Evolutionary conservation across 2,329 filamentous ascomycete species (phyloP), one percentile per base, ranked within the genome.

Genomic region (Fusarium nygamai): DNA sequence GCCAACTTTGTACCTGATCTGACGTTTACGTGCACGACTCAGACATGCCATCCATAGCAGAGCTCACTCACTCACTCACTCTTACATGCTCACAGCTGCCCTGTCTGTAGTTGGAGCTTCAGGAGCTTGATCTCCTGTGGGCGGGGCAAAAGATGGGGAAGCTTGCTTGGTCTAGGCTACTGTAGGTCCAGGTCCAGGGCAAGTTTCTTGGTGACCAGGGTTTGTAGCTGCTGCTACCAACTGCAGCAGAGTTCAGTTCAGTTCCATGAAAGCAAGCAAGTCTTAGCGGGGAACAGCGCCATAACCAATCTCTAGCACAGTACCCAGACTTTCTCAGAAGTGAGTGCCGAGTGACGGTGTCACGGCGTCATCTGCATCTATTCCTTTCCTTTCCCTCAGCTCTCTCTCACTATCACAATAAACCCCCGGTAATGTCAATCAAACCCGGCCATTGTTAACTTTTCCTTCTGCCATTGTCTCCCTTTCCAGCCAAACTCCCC

Each of bases 271-370:
- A 50, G 19, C 44, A 63, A 62, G 65, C 60, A 71, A 67, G 31
- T 71, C 51, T 67, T 67, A 50, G 71, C 39, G 71, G 71, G 66
- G 48, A 47, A 47, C 44, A 54, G 64, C 41, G 39, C 65, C 47
- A 54, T 63, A 48, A 38, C 56, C 31, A 69, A 50, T 48, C 56
- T 46, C 31, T 22, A 53, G 31, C n/a, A 50, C 46, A 24, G 29
- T 36, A 58, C 41, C 41, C 34, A 61, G 65, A 61, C 59, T 67
- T 67, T 67, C 43, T 48, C 58, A 39, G 36, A 53, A 47, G 29
- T 69, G 36, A 39, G 33, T 59, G 36, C 39, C 56, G 56, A 56
- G 68, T 77, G 76, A 78, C 78, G 76, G 67, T 77, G 76, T 78
- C 67, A 75, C 73, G 61, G 71, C 76, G 76, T 78, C 76, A 78